Evolutionary conservation across 176 grass and related monocot species (phyloP).

Genomic region (Aegilops speltoides): DNA sequence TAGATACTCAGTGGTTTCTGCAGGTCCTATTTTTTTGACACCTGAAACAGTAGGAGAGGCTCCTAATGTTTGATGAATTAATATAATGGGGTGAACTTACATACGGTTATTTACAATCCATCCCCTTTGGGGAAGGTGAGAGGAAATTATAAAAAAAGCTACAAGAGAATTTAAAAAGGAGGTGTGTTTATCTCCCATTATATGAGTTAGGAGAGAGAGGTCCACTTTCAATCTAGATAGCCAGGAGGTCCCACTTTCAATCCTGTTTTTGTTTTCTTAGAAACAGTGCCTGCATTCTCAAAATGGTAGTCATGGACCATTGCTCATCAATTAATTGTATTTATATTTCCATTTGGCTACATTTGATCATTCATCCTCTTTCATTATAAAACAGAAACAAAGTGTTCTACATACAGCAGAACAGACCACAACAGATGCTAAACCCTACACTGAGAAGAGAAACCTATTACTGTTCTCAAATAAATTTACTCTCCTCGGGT

Average conservation of each 20-base stretch:
- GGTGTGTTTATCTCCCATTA: too few relatives aligned
- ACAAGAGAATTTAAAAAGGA: too few relatives aligned
- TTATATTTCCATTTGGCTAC: background rate
- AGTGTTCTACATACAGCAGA: background rate
- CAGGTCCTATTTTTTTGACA: background rate
- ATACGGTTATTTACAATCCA: too few relatives aligned
- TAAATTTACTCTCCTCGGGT: too few relatives aligned
- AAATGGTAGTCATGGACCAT: background rate
- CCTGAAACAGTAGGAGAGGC: too few relatives aligned
- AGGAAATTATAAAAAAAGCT: too few relatives aligned
- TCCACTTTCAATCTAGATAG: too few relatives aligned
- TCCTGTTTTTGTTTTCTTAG: constrained; percentile 13
- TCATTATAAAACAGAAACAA: background rate
- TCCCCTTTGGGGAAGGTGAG: too few relatives aligned
- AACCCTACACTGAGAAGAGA: background rate
- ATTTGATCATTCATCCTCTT: background rate
- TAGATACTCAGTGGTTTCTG: background rate
- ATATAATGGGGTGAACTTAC: too few relatives aligned
- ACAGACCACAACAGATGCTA: background rate
- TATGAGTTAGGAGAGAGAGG: too few relatives aligned
- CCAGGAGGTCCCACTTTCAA: too few relatives aligned
- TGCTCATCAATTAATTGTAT: background rate
- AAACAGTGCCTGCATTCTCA: background rate
- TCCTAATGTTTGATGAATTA: too few relatives aligned
- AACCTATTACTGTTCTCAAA: background rate